Evolutionary conservation across 495 filamentous ascomycete genomes (phyloP).

Genomic region (Annulohypoxylon nitens): DNA sequence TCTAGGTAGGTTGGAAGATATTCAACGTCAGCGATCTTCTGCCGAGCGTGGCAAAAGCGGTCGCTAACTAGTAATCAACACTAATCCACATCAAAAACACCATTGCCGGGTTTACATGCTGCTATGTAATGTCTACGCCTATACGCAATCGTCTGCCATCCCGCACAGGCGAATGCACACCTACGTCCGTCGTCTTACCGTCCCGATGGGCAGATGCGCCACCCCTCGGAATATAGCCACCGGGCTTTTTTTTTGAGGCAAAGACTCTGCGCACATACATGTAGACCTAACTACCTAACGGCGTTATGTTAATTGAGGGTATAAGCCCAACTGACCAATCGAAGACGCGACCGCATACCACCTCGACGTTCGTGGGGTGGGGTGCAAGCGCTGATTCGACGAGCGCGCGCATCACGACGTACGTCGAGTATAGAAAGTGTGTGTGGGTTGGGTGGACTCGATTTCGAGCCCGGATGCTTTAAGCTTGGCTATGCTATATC

Average conservation of each 20-base stretch:
- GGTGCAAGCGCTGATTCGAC: constrained; percentile 32
- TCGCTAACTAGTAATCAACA: constrained; percentile 14
- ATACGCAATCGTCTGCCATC: not conserved
- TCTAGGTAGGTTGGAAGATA: not conserved
- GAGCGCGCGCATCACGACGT: constrained; percentile 26
- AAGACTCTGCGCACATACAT: not conserved
- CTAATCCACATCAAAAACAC: not conserved
- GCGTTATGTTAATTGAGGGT: constrained; percentile 27
- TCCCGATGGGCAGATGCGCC: constrained; percentile 29
- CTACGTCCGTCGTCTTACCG: constrained; percentile 15
- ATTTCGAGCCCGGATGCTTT: constrained; percentile 16
- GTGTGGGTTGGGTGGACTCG: constrained; percentile 6
- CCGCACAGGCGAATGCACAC: constrained; percentile 9
- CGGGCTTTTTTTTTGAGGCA: constrained; percentile 26
- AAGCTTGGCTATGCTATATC: constrained; percentile 28
- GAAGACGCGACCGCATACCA: constrained; percentile 18
- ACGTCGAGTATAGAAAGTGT: constrained; percentile 3
- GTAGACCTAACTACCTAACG: not conserved
- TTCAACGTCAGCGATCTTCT: constrained; percentile 21
- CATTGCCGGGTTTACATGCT: not conserved
- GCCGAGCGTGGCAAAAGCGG: not conserved
- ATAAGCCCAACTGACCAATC: constrained; percentile 27
- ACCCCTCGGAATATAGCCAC: constrained; percentile 41
- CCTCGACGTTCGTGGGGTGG: constrained; percentile 28
- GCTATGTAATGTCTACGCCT: constrained; percentile 20